Conservation (phyloP, 1,284 basidiomycete genomes). For the Naganishia liquefaciens region DNA sequence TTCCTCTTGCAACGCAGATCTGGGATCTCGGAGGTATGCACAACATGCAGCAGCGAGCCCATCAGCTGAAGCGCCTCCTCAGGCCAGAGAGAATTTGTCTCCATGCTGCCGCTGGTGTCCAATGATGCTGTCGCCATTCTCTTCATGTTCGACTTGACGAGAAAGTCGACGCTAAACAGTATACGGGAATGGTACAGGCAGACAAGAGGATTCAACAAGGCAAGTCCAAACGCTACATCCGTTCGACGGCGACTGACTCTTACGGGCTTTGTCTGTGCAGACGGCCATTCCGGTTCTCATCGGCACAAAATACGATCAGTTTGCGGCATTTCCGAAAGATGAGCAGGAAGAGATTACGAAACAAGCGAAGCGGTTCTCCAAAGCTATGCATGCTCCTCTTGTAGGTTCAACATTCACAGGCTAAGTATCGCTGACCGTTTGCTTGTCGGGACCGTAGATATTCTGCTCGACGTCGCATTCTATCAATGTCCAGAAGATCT, state of each 20-base stretch:
- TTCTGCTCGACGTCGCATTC: slow-evolving; percentile 97
- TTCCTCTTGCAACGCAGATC: slow-evolving; percentile 58
- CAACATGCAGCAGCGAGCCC: not conserved
- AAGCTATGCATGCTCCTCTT: slow-evolving; percentile 96
- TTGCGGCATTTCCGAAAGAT: slow-evolving; percentile 90
- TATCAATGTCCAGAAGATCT: slow-evolving; percentile 99
- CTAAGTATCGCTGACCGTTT: not conserved
- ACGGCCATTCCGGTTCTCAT: slow-evolving; percentile 94
- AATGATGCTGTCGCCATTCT: slow-evolving; percentile 98
- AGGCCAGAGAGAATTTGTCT: slow-evolving; percentile 93
- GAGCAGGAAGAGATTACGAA: slow-evolving; percentile 99
- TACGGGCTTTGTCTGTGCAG: slow-evolving; percentile 55
- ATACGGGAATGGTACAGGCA: slow-evolving; percentile 99
- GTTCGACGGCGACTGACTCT: slow-evolving; percentile 1
- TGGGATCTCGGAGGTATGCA: slow-evolving; percentile 86
- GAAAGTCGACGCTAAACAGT: slow-evolving; percentile 94
- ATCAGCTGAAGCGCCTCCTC: slow-evolving; percentile 3
- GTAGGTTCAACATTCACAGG: slow-evolving; percentile 36
- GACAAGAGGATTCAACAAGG: slow-evolving; percentile 97
- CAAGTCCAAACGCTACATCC: slow-evolving; percentile 49
- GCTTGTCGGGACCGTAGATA: slow-evolving; percentile 64
- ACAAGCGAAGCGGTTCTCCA: slow-evolving; percentile 93
- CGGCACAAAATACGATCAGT: slow-evolving; percentile 97
- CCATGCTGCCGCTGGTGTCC: slow-evolving; percentile 96
- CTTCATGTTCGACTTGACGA: slow-evolving; percentile 98